A percentile compares a stretch with the other conserved stretches of the same genome.
Conservation (phyloP, 257 asterid genomes). For the Ophiorrhiza pumila region DNA sequence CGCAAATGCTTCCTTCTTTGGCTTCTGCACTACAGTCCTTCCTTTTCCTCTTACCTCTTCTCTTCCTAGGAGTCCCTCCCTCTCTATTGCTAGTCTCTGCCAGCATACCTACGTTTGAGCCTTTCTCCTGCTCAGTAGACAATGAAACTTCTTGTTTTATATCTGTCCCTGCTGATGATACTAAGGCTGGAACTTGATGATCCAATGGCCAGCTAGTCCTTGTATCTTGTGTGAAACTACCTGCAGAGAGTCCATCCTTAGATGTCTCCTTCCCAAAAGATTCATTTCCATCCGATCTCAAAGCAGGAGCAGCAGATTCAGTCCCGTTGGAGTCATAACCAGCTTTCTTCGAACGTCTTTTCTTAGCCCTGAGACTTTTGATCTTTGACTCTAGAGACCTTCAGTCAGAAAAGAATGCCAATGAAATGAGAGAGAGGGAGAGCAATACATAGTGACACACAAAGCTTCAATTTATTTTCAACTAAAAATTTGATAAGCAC, state of each 20-base stretch:
- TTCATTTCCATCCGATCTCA: slow-evolving; percentile 52
- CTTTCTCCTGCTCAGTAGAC: slow-evolving; percentile 35
- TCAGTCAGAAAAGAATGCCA: slow-evolving; percentile 17
- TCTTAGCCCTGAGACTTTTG: slow-evolving; percentile 48
- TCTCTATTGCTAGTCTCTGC: slow-evolving; percentile 28
- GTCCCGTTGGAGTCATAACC: slow-evolving; percentile 34
- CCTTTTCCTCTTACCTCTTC: slow-evolving; percentile 74
- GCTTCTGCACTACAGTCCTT: slow-evolving; percentile 43
- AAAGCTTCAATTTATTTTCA: not conserved
- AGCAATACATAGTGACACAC: not conserved
- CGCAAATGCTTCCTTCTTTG: slow-evolving; percentile 58
- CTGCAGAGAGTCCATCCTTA: slow-evolving; percentile 65
- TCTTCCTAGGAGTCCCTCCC: slow-evolving; percentile 55
- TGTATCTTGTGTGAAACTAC: slow-evolving; percentile 67
- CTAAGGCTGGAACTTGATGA: slow-evolving; percentile 28
- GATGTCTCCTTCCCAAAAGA: slow-evolving; percentile 48
- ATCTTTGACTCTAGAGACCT: slow-evolving; percentile 82
- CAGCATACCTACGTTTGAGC: slow-evolving; percentile 19
- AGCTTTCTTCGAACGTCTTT: slow-evolving; percentile 32
- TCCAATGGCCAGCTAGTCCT: slow-evolving; percentile 40
- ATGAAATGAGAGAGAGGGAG: slow-evolving; percentile 1
- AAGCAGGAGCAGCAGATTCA: slow-evolving; percentile 43
- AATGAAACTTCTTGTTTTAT: slow-evolving; percentile 34
- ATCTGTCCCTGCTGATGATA: slow-evolving; percentile 24
- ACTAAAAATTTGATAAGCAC: not conserved